These are phyloP conservation scores for Colletotrichum phormii DNA, from an alignment of 2,329 filamentous ascomycete species.

Conservation along the genomic window DNA sequence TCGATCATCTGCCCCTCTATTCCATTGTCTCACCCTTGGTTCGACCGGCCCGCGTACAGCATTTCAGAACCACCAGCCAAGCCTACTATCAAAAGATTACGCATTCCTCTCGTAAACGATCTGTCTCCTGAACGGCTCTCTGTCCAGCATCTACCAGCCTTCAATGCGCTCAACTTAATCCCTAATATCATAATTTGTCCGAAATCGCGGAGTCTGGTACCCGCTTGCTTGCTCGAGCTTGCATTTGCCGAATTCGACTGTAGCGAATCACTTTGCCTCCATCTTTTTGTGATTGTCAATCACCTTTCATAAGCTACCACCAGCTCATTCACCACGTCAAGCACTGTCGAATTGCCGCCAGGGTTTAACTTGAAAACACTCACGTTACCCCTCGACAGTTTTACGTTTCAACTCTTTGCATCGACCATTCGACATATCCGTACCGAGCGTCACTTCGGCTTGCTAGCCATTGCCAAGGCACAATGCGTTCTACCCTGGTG, in stretches of 20 bases:
- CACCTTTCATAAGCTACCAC: not conserved
- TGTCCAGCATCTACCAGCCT: slow-evolving; percentile 11
- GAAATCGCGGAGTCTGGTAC: slow-evolving; percentile 37
- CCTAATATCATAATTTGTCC: slow-evolving; percentile 37
- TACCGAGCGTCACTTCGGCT: not conserved
- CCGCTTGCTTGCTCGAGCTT: slow-evolving; percentile 14
- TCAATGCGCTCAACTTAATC: slow-evolving; percentile 32
- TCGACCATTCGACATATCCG: not conserved
- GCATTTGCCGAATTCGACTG: slow-evolving; percentile 1
- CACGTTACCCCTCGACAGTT: not conserved
- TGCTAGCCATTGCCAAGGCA: slow-evolving; percentile 32
- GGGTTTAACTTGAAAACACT: not conserved
- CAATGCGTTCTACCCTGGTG: slow-evolving; percentile 57
- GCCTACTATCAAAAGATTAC: slow-evolving; percentile 20
- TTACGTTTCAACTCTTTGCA: not conserved
- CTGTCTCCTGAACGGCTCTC: not conserved
- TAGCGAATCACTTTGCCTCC: not conserved
- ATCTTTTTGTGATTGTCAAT: not conserved
- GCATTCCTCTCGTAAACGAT: slow-evolving; percentile 32
- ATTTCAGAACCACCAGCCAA: slow-evolving; percentile 29
- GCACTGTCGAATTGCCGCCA: not conserved
- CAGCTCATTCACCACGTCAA: not conserved
- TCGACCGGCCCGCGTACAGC: slow-evolving; percentile 33
- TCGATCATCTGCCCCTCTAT: slow-evolving; percentile 11
- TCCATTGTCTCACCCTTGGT: slow-evolving; percentile 34